Conservation (phyloP, 164 flowering plant species). For the Kalanchoe fedtschenkoi region DNA sequence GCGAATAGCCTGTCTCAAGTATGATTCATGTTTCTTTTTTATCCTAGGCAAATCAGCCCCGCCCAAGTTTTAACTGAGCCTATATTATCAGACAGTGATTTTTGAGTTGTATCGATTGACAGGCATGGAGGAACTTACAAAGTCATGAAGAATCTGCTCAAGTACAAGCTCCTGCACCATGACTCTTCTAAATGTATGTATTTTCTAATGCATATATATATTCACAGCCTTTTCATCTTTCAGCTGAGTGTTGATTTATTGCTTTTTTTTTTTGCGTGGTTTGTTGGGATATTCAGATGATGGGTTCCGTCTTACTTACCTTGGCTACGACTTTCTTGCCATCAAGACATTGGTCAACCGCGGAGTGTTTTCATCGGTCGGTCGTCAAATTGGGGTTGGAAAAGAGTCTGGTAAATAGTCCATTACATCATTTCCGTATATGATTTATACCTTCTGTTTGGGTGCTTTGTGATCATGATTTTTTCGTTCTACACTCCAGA, state of each 20-base stretch:
- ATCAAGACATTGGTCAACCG: slow-evolving; percentile 82
- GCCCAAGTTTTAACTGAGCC: too few relatives aligned
- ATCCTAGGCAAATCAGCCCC: too few relatives aligned
- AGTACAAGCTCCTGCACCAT: slow-evolving; percentile 81
- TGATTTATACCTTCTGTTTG: not conserved
- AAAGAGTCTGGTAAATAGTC: slow-evolving; percentile 72
- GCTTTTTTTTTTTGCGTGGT: not conserved
- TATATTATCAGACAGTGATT: too few relatives aligned
- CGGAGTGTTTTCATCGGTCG: slow-evolving; percentile 67
- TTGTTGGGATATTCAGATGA: slow-evolving; percentile 84
- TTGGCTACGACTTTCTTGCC: slow-evolving; percentile 93
- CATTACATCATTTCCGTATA: not conserved
- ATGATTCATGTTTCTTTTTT: slow-evolving; percentile 11
- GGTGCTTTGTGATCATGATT: not conserved
- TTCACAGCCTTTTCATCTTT: too few relatives aligned
- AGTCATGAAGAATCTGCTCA: slow-evolving; percentile 87
- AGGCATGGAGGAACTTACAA: slow-evolving; percentile 97
- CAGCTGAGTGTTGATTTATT: not conserved
- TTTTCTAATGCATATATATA: not conserved
- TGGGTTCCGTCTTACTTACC: slow-evolving; percentile 84
- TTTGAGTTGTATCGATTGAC: not conserved
- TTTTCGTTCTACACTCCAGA: slow-evolving; percentile 27
- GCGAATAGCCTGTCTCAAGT: slow-evolving; percentile 87
- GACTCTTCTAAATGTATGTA: slow-evolving; percentile 89
- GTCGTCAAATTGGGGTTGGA: slow-evolving; percentile 90